Evolutionary conservation across 202 grass and related monocot genomes (phyloP).

Genomic region (Schoenoplectus tabernaemontani): DNA sequence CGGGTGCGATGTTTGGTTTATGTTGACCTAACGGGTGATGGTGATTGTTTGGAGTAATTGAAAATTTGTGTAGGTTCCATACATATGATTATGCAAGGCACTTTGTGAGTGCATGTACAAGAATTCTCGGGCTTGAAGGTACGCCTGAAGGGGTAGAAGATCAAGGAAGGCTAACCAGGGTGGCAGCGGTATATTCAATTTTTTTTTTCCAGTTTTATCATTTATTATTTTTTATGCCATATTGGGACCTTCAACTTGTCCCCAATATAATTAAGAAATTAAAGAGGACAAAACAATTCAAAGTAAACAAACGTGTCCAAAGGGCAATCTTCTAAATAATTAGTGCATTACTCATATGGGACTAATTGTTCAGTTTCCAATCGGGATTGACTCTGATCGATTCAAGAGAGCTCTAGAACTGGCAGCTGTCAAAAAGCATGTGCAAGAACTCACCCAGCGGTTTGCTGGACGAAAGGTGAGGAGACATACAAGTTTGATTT

Average conservation of each 20-base stretch:
- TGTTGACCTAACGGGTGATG: neutral
- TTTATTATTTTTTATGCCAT: constrained; percentile 23
- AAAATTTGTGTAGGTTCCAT: constrained; percentile 68
- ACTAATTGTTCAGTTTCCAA: constrained; percentile 96
- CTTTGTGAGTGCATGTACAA: constrained; percentile 96
- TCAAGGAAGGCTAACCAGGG: constrained; percentile 85
- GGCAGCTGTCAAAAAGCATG: constrained; percentile 66
- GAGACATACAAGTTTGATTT: neutral
- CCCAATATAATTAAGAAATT: neutral
- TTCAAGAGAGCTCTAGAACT: constrained; percentile 89
- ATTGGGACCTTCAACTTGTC: neutral
- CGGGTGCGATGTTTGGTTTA: neutral
- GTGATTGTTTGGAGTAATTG: neutral
- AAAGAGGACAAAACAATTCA: neutral
- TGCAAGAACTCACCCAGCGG: constrained; percentile 59
- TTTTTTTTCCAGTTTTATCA: constrained; percentile 13
- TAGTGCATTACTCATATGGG: constrained; percentile 20
- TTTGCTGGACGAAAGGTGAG: constrained; percentile 85
- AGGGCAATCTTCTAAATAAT: neutral
- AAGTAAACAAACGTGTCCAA: neutral
- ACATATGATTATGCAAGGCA: constrained; percentile 99
- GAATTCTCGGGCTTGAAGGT: constrained; percentile 96
- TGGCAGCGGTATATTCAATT: constrained; percentile 72
- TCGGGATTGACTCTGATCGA: constrained; percentile 98
- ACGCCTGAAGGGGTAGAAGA: constrained; percentile 97